Evolutionary conservation across 768 basidiomycete species (phyloP).

Genomic region (Kwoniella mangroviensis): DNA sequence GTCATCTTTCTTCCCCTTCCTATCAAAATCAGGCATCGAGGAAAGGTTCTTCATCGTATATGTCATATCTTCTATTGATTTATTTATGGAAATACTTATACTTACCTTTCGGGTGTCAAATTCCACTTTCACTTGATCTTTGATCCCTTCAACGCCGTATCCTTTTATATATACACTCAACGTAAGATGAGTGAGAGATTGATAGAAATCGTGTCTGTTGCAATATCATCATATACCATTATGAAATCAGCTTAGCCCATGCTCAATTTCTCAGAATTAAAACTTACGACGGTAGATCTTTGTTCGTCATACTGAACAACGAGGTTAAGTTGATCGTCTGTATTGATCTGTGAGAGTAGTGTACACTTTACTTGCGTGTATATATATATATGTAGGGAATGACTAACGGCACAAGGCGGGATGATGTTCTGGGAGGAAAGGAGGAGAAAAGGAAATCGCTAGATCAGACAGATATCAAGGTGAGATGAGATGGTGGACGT

Average conservation of each 20-base stretch:
- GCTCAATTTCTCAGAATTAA: too few species aligned
- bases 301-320: neutral
- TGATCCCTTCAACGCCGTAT: conserved; percentile 23
- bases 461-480: too few species aligned
- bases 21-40: too few species aligned
- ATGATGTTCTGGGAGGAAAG: neutral
- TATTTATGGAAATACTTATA: too few species aligned
- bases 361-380: too few species aligned
- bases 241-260: neutral
- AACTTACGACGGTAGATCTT: neutral
- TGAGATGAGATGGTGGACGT: neutral
- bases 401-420: neutral
- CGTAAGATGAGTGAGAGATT: conserved; percentile 41
- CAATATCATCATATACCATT: too few species aligned
- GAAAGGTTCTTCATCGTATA: too few species aligned
- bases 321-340: too few species aligned
- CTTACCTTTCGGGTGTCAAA: conserved; percentile 32
- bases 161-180: conserved; percentile 53
- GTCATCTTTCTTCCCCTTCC: too few species aligned
- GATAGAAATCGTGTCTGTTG: conserved; percentile 54
- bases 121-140: conserved; percentile 43
- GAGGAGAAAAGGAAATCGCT: neutral
- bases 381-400: neutral
- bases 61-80: too few species aligned
- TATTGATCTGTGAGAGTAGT: too few species aligned